Evolutionary conservation across 371 early-diverging fungal species (phyloP).

Genomic region (Circinella umbellata): DNA sequence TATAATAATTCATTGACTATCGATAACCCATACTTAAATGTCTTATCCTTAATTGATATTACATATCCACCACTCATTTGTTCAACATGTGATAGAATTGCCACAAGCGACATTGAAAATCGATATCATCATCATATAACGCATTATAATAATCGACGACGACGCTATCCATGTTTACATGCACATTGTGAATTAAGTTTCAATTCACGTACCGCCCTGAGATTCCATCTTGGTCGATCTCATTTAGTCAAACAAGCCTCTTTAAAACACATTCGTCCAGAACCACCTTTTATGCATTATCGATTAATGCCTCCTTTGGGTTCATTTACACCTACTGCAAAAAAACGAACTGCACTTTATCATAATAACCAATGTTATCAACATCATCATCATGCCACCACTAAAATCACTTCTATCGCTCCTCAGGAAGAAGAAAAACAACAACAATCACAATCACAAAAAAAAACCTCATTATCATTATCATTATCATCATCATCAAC

Average conservation of each 20-base stretch:
- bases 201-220: slow-evolving; percentile 21
- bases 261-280: slow-evolving; percentile 1
- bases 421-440: no score
- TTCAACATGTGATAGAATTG: slow-evolving; percentile 18
- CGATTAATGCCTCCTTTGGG: slow-evolving; percentile 14
- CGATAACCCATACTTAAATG: slow-evolving; percentile 25
- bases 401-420: no score
- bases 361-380: not conserved
- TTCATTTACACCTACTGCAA: not conserved
- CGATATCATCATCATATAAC: slow-evolving; percentile 4
- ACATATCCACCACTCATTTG: slow-evolving; percentile 11
- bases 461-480: not conserved
- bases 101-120: slow-evolving; percentile 9
- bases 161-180: slow-evolving; percentile 24
- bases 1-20: slow-evolving; percentile 19
- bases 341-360: not conserved
- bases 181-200: slow-evolving; percentile 27
- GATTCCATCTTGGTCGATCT: slow-evolving; percentile 24
- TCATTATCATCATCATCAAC: not conserved
- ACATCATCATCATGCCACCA: no score
- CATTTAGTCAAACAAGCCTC: slow-evolving; percentile 25
- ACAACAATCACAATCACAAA: no score
- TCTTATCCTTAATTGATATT: slow-evolving; percentile 15
- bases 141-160: slow-evolving; percentile 16
- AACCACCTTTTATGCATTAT: slow-evolving; percentile 20